Conservation (phyloP, 257 asterid genomes). For the Solanum bulbocastanum region DNA sequence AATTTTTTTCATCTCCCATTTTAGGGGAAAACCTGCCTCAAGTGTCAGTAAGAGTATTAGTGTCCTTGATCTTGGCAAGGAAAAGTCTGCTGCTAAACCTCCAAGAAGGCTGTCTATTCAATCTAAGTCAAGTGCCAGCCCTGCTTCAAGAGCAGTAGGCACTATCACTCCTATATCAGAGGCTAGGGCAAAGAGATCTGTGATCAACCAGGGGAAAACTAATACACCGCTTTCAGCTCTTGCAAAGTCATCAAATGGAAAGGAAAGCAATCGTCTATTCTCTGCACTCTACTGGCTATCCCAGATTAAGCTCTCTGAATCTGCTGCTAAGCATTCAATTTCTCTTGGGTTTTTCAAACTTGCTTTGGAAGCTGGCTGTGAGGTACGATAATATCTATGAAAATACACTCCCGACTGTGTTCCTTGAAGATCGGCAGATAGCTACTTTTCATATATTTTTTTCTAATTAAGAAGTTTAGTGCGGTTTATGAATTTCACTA, state of each 20-base stretch:
- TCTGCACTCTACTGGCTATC: conserved; percentile 83
- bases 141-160: conserved; percentile 53
- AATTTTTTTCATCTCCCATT: neutral
- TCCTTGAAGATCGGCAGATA: neutral
- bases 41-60: conserved; percentile 67
- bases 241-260: conserved; percentile 44
- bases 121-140: conserved; percentile 46
- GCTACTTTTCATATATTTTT: neutral
- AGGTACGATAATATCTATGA: conserved; percentile 30
- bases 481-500: neutral
- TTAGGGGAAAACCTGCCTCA: conserved; percentile 45
- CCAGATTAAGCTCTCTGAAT: conserved; percentile 75
- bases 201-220: conserved; percentile 31
- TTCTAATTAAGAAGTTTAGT: neutral
- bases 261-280: conserved; percentile 44
- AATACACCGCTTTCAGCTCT: conserved; percentile 55
- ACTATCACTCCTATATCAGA: conserved; percentile 70
- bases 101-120: conserved; percentile 86
- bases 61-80: conserved; percentile 69
- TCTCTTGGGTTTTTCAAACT: conserved; percentile 89
- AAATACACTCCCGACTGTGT: neutral
- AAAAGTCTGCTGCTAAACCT: conserved; percentile 67
- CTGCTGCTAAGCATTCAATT: conserved; percentile 70
- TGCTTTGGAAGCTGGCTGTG: conserved; percentile 80
- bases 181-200: conserved; percentile 45